Base-by-base conservation (phyloP, 768 basidiomycete species). In the Hericium rajendrae region DNA sequence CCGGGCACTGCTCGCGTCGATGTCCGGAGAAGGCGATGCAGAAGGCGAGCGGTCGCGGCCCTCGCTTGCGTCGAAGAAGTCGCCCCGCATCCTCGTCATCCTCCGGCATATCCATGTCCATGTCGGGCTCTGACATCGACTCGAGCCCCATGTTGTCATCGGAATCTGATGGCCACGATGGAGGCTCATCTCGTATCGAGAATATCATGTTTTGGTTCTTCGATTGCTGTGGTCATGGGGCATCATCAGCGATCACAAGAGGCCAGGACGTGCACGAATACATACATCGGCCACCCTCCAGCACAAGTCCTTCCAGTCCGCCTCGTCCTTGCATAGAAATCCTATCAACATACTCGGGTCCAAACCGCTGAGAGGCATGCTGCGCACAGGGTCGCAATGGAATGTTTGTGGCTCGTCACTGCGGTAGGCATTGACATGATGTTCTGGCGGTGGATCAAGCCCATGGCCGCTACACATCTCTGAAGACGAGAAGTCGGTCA, bases 271-370 rank as follows among this genome's bases (percentile, higher is more conserved):
- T 28, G n/a, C 51, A 43, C 43, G 6, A 8, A 50, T 32, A 71
- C 86, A 52, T 53, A 95, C 93, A 71, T 89, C 85, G 2, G 73
- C 76, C 38, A 91, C 84, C 53, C 91, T 75, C 57, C 70, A 73
- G 61, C 83, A 77, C 55, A 97, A 81, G 71, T 97, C 92, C 13
- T 76, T 69, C 89, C 92, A 98, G 55, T 98, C 95, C n/a, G 67
- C 74, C 71, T 91, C 87, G 66, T 90, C 83, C 64, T 80, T 81
- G 68, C 87, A 86, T 62, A 97, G 67, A 68, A 99, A 98, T 11
- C 94, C 94, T 58, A 98, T 79, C 6, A 99, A 75, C 97, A 99
- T 97, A 64, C 93, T 97, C 22, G 95, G 97, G 69, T 98, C 97
- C 55, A 99, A 74, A 28, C 87, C 88, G 41, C 83, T 82, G 38